Evolutionary conservation across 352 stramenopile genomes (phyloP).

Genomic region (Bremia lactucae): DNA sequence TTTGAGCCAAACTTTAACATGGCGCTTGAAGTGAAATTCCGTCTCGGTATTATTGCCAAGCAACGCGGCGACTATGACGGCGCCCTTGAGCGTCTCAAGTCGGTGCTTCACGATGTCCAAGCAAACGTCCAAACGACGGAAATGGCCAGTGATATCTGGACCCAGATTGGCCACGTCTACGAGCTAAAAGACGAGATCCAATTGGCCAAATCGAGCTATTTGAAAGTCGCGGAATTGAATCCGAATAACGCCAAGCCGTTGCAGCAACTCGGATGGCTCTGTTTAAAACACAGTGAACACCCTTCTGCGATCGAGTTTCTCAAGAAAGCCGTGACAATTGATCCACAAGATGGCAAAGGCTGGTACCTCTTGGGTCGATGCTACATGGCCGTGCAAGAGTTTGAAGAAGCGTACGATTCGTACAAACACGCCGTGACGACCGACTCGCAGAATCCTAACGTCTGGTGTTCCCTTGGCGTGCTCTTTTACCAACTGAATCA

Average conservation of each 20-base stretch:
- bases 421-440: conserved; percentile 86
- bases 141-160: conserved; percentile 83
- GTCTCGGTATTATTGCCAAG: conserved; percentile 79
- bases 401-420: conserved; percentile 84
- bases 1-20: conserved; percentile 85
- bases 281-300: conserved; percentile 77
- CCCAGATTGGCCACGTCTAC: conserved; percentile 81
- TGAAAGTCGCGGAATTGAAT: conserved; percentile 78
- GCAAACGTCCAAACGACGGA: conserved; percentile 73
- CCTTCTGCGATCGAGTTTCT: conserved; percentile 76
- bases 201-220: conserved; percentile 75
- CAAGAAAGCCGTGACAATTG: conserved; percentile 72
- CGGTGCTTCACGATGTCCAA: conserved; percentile 69
- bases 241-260: conserved; percentile 76
- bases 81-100: conserved; percentile 74
- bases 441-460: conserved; percentile 85
- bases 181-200: conserved; percentile 82
- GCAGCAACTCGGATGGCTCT: conserved; percentile 79
- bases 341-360: conserved; percentile 76
- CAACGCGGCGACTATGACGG: conserved; percentile 72
- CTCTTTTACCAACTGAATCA: conserved; percentile 87
- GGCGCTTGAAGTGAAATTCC: conserved; percentile 81
- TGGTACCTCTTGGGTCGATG: conserved; percentile 86
- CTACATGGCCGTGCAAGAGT: conserved; percentile 88
- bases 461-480: conserved; percentile 87